Conservation (phyloP, 257 asterid species). For the Jasminum sambac region DNA sequence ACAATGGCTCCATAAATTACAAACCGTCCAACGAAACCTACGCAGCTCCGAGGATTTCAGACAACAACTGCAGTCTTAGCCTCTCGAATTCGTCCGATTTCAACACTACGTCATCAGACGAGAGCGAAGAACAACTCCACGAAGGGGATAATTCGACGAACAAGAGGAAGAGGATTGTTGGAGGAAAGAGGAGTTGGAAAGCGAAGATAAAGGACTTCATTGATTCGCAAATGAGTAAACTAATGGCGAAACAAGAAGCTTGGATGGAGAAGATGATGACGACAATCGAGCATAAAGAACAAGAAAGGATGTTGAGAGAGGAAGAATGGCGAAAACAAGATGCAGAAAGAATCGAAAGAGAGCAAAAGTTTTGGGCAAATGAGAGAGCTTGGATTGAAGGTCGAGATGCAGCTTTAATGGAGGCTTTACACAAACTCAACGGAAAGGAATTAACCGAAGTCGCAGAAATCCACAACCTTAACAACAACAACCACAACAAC, state of each 20-base stretch:
- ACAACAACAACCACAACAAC: slow-evolving; percentile 27
- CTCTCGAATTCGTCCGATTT: slow-evolving; percentile 67
- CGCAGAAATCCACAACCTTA: slow-evolving; percentile 28
- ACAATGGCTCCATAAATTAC: slow-evolving; percentile 24
- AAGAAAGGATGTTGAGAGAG: slow-evolving; percentile 65
- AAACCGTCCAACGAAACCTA: slow-evolving; percentile 39
- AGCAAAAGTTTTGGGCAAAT: slow-evolving; percentile 76
- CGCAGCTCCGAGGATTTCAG: slow-evolving; percentile 43
- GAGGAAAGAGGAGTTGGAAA: slow-evolving; percentile 58
- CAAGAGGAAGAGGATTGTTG: slow-evolving; percentile 47
- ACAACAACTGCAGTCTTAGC: slow-evolving; percentile 64
- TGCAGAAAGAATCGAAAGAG: slow-evolving; percentile 60
- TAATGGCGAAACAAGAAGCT: slow-evolving; percentile 79
- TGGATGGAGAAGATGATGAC: slow-evolving; percentile 89
- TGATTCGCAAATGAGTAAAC: slow-evolving; percentile 66
- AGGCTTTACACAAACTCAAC: slow-evolving; percentile 50
- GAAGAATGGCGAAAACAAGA: slow-evolving; percentile 88
- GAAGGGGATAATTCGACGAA: slow-evolving; percentile 20
- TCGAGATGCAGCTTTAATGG: slow-evolving; percentile 68
- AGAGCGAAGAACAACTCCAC: slow-evolving; percentile 40
- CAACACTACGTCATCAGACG: slow-evolving; percentile 54
- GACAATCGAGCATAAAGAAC: slow-evolving; percentile 72
- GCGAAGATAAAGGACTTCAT: slow-evolving; percentile 66
- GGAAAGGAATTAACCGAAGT: slow-evolving; percentile 35
- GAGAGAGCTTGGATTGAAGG: slow-evolving; percentile 90